Conservation (phyloP, 257 asterid genomes). For the Solanum tarapatanum region DNA sequence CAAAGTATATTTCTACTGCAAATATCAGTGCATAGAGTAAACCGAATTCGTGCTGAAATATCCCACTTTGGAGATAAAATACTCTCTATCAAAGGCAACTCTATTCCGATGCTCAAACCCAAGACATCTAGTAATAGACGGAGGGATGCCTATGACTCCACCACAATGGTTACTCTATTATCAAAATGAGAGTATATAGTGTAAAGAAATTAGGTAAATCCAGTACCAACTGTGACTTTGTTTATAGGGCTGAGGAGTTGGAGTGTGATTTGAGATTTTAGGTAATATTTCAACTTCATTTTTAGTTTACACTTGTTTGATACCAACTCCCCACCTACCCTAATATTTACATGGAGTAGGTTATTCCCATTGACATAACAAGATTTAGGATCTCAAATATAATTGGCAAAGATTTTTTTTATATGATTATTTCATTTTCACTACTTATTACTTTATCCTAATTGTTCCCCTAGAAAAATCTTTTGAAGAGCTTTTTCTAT, state of each 20-base stretch:
- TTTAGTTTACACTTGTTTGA: neutral
- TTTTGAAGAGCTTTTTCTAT: neutral
- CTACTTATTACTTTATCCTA: neutral
- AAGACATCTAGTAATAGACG: neutral
- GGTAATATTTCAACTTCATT: slow-evolving; percentile 15
- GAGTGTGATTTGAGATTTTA: neutral
- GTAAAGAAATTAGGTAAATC: neutral
- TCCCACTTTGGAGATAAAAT: neutral
- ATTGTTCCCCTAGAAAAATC: too few relatives aligned
- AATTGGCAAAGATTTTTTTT: neutral
- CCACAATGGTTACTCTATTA: neutral
- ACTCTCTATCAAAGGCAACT: neutral
- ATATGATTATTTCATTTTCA: neutral
- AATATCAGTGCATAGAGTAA: neutral
- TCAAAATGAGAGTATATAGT: neutral
- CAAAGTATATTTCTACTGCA: neutral
- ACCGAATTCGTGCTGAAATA: neutral
- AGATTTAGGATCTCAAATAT: neutral
- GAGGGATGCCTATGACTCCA: neutral
- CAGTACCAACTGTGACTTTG: neutral
- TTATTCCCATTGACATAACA: neutral
- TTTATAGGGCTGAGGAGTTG: slow-evolving; percentile 4
- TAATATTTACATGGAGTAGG: neutral
- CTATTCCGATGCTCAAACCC: neutral
- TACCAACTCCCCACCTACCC: neutral